phyloP scores from a whole-genome alignment of 441 rosid genomes.

The Populus hybrid region DNA sequence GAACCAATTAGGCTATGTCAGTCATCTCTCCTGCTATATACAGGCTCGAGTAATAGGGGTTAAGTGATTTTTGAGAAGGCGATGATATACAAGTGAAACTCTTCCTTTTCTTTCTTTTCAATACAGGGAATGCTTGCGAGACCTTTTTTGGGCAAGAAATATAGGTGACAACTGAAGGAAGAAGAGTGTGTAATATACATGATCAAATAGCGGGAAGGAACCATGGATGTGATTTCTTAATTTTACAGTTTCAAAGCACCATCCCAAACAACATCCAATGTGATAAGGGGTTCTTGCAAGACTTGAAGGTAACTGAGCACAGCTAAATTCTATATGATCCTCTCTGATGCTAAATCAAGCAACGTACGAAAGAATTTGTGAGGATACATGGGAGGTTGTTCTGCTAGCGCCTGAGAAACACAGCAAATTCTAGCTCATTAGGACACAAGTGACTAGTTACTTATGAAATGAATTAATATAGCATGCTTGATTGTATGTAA shows the following conservation, averaged over 20 bases:
- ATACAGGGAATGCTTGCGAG: background rate
- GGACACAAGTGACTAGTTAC: background rate
- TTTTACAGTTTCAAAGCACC: background rate
- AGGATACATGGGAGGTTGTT: constrained; percentile 80
- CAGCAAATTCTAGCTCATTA: constrained; percentile 12
- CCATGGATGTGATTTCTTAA: background rate
- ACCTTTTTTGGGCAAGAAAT: background rate
- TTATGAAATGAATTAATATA: background rate
- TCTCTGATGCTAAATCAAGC: constrained; percentile 67
- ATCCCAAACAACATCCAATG: background rate
- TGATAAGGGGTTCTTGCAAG: background rate
- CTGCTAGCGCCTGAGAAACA: constrained; percentile 68
- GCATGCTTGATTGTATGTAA: background rate
- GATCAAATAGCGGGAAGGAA: background rate
- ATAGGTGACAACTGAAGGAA: too few relatives aligned
- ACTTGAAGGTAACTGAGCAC: background rate
- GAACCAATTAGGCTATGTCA: too few relatives aligned
- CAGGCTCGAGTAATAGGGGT: too few relatives aligned
- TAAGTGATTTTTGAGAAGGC: too few relatives aligned
- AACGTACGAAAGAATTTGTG: constrained; percentile 71
- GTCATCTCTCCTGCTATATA: too few relatives aligned
- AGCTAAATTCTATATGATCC: constrained; percentile 29
- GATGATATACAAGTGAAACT: background rate
- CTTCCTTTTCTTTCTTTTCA: too few relatives aligned
- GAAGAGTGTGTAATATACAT: too few relatives aligned